Conservation (phyloP, 768 basidiomycete genomes). For the Leccinum rimulosum region DNA sequence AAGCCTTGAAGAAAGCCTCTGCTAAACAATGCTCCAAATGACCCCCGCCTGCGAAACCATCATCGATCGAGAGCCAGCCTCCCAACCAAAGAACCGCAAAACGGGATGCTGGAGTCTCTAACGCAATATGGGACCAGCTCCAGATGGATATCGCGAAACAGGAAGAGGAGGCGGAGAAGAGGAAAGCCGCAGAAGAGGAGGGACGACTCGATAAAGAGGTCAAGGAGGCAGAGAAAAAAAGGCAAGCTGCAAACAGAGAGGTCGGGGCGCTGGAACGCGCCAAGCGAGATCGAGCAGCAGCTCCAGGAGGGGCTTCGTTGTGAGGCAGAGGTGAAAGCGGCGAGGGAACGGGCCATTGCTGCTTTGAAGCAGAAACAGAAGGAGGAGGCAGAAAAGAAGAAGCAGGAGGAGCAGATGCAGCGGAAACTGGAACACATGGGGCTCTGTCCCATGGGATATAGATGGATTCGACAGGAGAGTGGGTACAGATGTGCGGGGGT, state of each 20-base stretch:
- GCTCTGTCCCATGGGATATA: slow-evolving; percentile 42
- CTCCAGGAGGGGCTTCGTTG: slow-evolving; percentile 31
- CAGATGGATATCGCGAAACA: slow-evolving; percentile 35
- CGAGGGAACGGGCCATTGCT: neutral
- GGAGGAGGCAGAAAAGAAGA: slow-evolving; percentile 16
- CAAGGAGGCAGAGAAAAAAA: slow-evolving; percentile 9
- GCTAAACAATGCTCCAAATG: neutral
- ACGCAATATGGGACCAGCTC: slow-evolving; percentile 52
- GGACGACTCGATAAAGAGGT: slow-evolving; percentile 19
- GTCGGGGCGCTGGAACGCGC: slow-evolving; percentile 16
- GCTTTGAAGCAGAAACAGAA: neutral
- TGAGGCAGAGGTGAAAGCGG: slow-evolving; percentile 12
- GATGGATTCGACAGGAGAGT: slow-evolving; percentile 39
- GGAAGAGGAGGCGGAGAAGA: slow-evolving; percentile 19
- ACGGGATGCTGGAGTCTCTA: slow-evolving; percentile 54
- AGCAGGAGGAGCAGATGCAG: slow-evolving; percentile 37
- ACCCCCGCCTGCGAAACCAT: neutral
- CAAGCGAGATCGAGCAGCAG: slow-evolving; percentile 25
- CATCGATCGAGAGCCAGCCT: slow-evolving; percentile 1
- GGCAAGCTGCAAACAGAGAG: slow-evolving; percentile 12
- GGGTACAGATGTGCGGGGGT: slow-evolving; percentile 52
- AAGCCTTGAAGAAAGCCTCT: neutral
- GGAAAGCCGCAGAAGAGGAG: slow-evolving; percentile 19
- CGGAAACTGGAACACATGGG: slow-evolving; percentile 46
- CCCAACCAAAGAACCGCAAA: slow-evolving; percentile 7